Conservation (phyloP, 2,329 filamentous ascomycete species). For the Aspergillus nomiae region DNA sequence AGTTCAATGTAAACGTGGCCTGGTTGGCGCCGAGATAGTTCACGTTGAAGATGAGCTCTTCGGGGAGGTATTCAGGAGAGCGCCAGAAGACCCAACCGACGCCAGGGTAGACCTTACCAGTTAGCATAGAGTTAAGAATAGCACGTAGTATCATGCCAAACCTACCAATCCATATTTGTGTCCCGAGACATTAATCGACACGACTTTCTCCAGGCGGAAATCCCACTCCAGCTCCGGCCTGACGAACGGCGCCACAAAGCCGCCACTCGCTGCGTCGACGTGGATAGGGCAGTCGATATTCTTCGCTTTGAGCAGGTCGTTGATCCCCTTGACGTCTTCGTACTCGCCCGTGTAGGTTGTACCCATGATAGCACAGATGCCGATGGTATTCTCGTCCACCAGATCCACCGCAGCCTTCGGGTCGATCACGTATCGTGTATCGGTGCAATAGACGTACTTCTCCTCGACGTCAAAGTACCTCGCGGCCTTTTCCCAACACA, state of each 20-base stretch:
- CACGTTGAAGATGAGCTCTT: conserved; percentile 70
- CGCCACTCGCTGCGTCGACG: conserved; percentile 47
- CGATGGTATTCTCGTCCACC: conserved; percentile 75
- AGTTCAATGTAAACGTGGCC: conserved; percentile 71
- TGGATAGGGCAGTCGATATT: conserved; percentile 56
- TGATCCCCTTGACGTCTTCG: conserved; percentile 70
- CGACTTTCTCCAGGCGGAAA: conserved; percentile 35
- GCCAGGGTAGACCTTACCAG: conserved; percentile 58
- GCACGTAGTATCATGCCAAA: neutral
- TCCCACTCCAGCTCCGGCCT: conserved; percentile 35
- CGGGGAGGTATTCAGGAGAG: conserved; percentile 65
- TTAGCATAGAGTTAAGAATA: neutral
- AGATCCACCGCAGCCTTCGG: conserved; percentile 65
- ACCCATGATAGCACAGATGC: conserved; percentile 72
- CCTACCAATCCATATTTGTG: conserved; percentile 53
- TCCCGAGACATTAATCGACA: conserved; percentile 61
- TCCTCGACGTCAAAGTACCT: conserved; percentile 73
- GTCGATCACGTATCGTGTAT: conserved; percentile 67
- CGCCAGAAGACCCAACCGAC: conserved; percentile 73
- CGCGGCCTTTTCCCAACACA: conserved; percentile 72
- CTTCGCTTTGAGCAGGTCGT: conserved; percentile 61
- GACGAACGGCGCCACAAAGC: conserved; percentile 47
- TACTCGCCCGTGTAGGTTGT: conserved; percentile 75
- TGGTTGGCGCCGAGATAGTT: conserved; percentile 73
- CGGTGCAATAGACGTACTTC: conserved; percentile 43